Evolutionary conservation across 2,329 filamentous ascomycete species (phyloP), one percentile per base, ranked within the genome.

Genomic region (Magnaporthiopsis poae): DNA sequence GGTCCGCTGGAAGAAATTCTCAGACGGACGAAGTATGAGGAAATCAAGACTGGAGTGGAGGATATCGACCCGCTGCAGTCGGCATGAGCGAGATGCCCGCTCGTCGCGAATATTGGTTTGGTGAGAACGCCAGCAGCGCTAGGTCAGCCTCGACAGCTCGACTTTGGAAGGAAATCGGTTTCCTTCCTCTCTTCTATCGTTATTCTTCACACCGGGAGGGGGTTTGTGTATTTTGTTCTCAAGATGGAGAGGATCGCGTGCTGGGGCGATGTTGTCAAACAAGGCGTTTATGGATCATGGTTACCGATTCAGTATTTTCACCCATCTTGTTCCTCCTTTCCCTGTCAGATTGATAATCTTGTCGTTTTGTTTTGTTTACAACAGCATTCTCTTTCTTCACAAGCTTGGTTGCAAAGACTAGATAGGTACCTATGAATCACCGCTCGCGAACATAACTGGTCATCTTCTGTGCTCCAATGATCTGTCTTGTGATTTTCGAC

Each of bases 1-100:
- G 95, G 95, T 1, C 93, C 94, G 0, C 93, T 98, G 35, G 92
- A 96, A 78, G 89, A 92, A 68, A 96, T 98, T 75, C 92, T 99
- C 91, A 85, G 95, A 77, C 86, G 95, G 74, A 91, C 85, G 62
- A 82, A 82, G 74, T 88, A 88, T 71, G 80, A 83, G 68, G 83
- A 82, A 33, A 81, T 86, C 71, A 84, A 82, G 75, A 82, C 83
- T 29, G 85, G 86, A 7, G 86, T 88, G 9, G 86, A 90, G 74
- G 84, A 87, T 71, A 82, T 90, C 75, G 88, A 90, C 74, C 88
- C 88, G 31, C 79, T 90, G 71, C 81, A 86, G 69, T 75, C 71
- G 35, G 69, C 69, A 64, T 75, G 69, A 46, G 21, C n/a, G 46
- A n/a, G n/a, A n/a, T 7, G 46, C 21, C 15, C 18, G 46, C 11